Evolutionary conservation across 2,329 filamentous ascomycete genomes (phyloP), one percentile per base, ranked within the genome.

Genomic region (Aspergillus sp.): DNA sequence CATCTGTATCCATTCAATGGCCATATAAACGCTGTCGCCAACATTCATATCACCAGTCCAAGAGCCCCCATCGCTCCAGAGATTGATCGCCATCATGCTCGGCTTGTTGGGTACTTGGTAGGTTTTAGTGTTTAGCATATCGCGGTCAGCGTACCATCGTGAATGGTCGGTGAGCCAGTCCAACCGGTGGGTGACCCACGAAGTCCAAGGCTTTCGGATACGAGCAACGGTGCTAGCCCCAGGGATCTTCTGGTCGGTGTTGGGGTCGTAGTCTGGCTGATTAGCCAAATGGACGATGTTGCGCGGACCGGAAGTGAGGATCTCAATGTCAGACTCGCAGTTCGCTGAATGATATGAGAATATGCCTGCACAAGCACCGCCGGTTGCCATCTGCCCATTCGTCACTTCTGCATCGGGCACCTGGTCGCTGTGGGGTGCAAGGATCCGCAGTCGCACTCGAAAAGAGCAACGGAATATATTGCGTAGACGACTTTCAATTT

Each of bases 281-380:
- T 70, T 71, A 11, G 66, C 60, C 38, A 68, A 70, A 30, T 68
- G 69, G 5, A 75, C 66, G 4, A 62, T 66, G 43, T 64, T 59
- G 1, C 56, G 60, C 1, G 70, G 65, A 42, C 77, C 74, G 5
- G 63, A 57, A 1, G 75, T 78, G 8, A 77, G 58, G 46, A 78
- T 74, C 58, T 78, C 75, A 47, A 78, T 72, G 48, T 78, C 75
- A 0, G 70, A 72, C 53, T 78, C 75, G 50, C 72, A 72, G 28
- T 50, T 60, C 39, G 68, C 62, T 33, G 72, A 65, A 45, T 61
- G 64, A 47, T 74, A 77, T 9, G 72, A 76, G 61, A 78, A 72
- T 52, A 77, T 70, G 4, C 75, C 75, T 1, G 72, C 71, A 5
- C 73, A 73, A 3, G 73, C 75, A 38, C 75, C 75, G 32, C 58